Evolutionary conservation across 371 early-diverging fungal species (phyloP).

Genomic region (Paraphysoderma sedebokerense): DNA sequence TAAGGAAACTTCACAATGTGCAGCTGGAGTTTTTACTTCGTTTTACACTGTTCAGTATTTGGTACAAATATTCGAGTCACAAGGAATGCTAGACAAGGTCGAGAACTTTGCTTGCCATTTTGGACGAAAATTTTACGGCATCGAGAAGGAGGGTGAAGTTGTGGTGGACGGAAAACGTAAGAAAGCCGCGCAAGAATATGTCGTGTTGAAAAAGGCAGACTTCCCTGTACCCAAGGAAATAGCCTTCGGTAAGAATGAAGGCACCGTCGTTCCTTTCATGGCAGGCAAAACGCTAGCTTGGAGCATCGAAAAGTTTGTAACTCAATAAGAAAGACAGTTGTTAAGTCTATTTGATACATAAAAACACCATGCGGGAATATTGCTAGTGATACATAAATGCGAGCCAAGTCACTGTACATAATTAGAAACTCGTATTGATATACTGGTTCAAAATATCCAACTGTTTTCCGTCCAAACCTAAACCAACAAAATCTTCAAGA

Average conservation of each 20-base stretch:
- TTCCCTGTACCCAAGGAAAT: not conserved
- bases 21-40: slow-evolving; percentile 86
- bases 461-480: too few relatives aligned
- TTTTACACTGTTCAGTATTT: slow-evolving; percentile 69
- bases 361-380: too few relatives aligned
- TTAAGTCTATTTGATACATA: not conserved
- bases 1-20: slow-evolving; percentile 68
- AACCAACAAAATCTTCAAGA: too few relatives aligned
- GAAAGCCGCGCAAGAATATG: too few relatives aligned
- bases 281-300: slow-evolving; percentile 55
- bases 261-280: slow-evolving; percentile 70
- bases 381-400: too few relatives aligned
- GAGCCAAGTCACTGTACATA: too few relatives aligned
- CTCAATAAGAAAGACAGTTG: not conserved
- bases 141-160: slow-evolving; percentile 20
- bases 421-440: too few relatives aligned
- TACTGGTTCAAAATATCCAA: too few relatives aligned
- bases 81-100: slow-evolving; percentile 61
- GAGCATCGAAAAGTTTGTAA: slow-evolving; percentile 24
- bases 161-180: not conserved
- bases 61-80: slow-evolving; percentile 71
- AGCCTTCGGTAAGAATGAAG: slow-evolving; percentile 4
- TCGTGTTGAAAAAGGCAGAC: not conserved
- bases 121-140: slow-evolving; percentile 69
- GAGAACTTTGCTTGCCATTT: slow-evolving; percentile 63